Evolutionary conservation across 2,329 filamentous ascomycete species (phyloP).

Genomic region (Clonostachys sp.): DNA sequence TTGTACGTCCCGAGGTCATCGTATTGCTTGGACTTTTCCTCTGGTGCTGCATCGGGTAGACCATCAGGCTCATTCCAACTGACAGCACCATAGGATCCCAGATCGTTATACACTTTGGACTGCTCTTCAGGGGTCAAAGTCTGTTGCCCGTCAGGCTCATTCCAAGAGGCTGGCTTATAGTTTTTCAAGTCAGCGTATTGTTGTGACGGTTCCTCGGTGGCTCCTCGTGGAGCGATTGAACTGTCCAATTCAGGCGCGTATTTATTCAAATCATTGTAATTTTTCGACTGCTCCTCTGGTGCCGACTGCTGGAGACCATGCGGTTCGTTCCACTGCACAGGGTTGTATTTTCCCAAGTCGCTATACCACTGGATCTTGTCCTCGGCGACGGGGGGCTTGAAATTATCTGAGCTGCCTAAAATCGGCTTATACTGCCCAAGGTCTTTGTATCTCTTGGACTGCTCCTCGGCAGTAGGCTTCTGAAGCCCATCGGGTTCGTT

Average conservation of each 20-base stretch:
- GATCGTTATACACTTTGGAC: slow-evolving; percentile 23
- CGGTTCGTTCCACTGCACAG: slow-evolving; percentile 21
- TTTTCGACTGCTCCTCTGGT: slow-evolving; percentile 23
- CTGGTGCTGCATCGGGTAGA: slow-evolving; percentile 10
- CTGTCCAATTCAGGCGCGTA: slow-evolving; percentile 27
- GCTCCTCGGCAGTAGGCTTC: slow-evolving; percentile 13
- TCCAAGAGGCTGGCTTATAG: slow-evolving; percentile 19
- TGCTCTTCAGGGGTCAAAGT: slow-evolving; percentile 12
- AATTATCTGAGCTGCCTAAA: slow-evolving; percentile 15
- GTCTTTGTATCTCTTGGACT: slow-evolving; percentile 24
- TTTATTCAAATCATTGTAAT: slow-evolving; percentile 24
- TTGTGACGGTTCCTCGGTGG: slow-evolving; percentile 22
- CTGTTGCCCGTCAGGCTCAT: slow-evolving; percentile 13
- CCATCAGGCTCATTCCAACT: slow-evolving; percentile 17
- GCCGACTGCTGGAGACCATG: slow-evolving; percentile 10
- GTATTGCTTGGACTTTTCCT: slow-evolving; percentile 25
- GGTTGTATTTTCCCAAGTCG: slow-evolving; percentile 28
- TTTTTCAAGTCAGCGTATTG: slow-evolving; percentile 21
- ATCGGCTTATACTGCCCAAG: slow-evolving; percentile 19
- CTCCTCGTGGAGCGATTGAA: slow-evolving; percentile 13
- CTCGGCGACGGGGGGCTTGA: slow-evolving; percentile 13
- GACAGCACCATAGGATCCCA: slow-evolving; percentile 18
- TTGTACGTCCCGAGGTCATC: slow-evolving; percentile 21
- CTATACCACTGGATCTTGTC: slow-evolving; percentile 20
- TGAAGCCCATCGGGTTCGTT: slow-evolving; percentile 18